Base-by-base conservation (phyloP, 2,329 filamentous ascomycete genomes). In the Aspergillaceae sp. region DNA sequence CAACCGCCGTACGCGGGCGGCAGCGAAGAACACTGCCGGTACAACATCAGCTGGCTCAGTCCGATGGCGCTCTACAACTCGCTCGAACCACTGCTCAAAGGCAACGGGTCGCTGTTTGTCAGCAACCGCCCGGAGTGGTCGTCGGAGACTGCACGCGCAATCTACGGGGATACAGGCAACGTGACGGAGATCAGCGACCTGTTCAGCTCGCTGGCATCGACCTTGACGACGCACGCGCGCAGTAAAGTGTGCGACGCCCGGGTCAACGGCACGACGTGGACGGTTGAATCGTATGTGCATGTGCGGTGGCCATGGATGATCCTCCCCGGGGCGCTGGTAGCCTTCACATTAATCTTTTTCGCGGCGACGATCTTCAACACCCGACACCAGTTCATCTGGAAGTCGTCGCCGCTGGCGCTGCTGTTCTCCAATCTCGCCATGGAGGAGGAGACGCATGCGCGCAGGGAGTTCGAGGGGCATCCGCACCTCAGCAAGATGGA, bases 331-430 rank as follows among this genome's bases (percentile, higher is more conserved):
- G 43, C 11, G 1, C 38, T 60, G 36, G 49, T 58, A 11, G 52
- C 48, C 6, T 65, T 85, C 29, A 83, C 76, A 2, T 56, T 57
- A 28, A 38, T 51, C 28, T 74, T 74, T 50, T 71, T 77, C 44
- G 61, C 66, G 56, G 77, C 74, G 6, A 83, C 56, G 1, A 46
- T 60, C 3, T 27, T 55, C 5, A 53, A 57, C 35, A 60, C 57
- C 7, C 40, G 52, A 1, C 51, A 56, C 29, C 56, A 58, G 30
- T 56, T 55, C 32, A 57, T 60, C 32, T 60, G 55, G 57, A 60
- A 60, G 40, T 56, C 54, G 1, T 56, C 54, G 2, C 54, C 56
- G 1, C 30, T 59, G 37, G 57, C 55, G 2, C 43, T 60, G 27
- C 38, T 59, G 5, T 59, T 56, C 36, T 57, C 56, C 2, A 50